Conservation (phyloP, 441 rosid genomes). For the Populus hybrid region DNA sequence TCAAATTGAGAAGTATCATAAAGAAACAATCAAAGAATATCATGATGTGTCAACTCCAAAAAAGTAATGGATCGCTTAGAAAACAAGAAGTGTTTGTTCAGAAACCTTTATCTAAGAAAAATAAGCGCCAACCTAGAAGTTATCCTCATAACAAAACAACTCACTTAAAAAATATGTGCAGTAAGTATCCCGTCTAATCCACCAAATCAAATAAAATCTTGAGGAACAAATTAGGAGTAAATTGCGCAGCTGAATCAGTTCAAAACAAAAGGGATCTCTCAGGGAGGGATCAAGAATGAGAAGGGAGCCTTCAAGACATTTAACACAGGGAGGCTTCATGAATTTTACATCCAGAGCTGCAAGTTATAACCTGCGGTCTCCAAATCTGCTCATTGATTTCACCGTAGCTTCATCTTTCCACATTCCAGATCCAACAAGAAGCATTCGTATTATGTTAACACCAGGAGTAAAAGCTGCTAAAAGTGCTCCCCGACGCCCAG, state of each 20-base stretch:
- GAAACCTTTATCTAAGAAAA: not conserved
- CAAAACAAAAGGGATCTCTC: not conserved
- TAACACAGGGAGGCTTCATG: not conserved
- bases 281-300: not conserved
- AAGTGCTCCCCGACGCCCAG: constrained; percentile 69
- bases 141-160: no score
- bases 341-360: not conserved
- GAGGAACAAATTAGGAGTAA: not conserved
- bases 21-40: not conserved
- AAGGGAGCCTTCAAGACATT: not conserved
- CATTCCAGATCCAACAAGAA: constrained; percentile 34
- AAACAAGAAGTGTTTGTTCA: not conserved
- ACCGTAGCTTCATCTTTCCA: constrained; percentile 77
- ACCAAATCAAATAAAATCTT: not conserved
- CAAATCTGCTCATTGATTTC: constrained; percentile 92
- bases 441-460: constrained; percentile 40
- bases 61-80: no score
- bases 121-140: not conserved
- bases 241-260: not conserved
- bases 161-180: not conserved
- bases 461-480: constrained; percentile 72
- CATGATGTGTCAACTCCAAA: no score
- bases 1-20: constrained; percentile 14
- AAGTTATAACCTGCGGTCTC: constrained; percentile 56
- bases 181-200: not conserved